A percentile compares a stretch with the other conserved stretches of the same genome.
Evolutionary conservation across 106 monocot species (phyloP).

Genomic region (Dendrobium officinale): DNA sequence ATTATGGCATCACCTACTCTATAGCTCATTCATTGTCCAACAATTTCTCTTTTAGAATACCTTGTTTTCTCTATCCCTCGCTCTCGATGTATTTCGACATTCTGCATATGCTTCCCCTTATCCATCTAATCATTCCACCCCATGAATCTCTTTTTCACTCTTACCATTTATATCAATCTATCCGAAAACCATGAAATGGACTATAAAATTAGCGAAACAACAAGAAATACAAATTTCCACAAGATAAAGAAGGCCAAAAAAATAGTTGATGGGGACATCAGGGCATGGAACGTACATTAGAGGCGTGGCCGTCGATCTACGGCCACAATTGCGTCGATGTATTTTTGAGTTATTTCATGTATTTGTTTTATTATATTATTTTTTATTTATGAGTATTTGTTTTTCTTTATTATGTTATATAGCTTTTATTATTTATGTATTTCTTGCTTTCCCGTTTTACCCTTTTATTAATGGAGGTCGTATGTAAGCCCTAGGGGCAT

Average conservation of each 20-base stretch:
- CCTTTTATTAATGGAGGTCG: too few species aligned
- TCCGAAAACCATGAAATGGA: background rate
- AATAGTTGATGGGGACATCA: background rate
- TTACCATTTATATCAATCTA: background rate
- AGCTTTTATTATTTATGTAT: too few species aligned
- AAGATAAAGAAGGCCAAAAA: background rate
- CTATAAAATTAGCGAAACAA: background rate
- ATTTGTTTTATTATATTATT: too few species aligned
- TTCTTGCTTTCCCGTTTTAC: too few species aligned
- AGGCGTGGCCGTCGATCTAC: too few species aligned
- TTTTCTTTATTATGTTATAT: too few species aligned
- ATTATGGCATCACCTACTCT: background rate
- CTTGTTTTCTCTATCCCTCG: background rate
- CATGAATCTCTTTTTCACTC: background rate
- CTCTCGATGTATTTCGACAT: background rate
- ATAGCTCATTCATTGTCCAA: background rate
- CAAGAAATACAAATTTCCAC: background rate
- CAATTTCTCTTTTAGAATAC: background rate
- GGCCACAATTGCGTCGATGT: too few species aligned
- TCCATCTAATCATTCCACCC: background rate
- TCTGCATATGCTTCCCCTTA: background rate
- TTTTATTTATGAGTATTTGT: too few species aligned
- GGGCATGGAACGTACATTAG: too few species aligned
- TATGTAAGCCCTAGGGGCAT: too few species aligned
- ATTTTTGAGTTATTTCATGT: too few species aligned